These are phyloP conservation scores for Pestalotiopsis sp. DNA, from an alignment of 2,329 filamentous ascomycete genomes.

Conservation along the genomic window DNA sequence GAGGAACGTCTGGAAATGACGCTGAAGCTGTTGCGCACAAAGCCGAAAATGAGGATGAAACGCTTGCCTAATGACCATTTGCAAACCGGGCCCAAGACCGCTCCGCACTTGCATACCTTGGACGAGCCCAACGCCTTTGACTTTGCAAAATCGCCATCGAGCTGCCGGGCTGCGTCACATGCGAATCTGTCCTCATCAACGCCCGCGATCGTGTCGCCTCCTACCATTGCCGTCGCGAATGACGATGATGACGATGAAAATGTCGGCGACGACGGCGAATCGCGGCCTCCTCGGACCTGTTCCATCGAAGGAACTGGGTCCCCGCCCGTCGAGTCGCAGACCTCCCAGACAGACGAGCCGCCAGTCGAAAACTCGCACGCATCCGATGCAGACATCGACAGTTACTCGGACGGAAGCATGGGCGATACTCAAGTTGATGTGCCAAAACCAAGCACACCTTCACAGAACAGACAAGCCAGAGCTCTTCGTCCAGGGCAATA, in stretches of 20 bases:
- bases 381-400: constrained; percentile 31
- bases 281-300: constrained; percentile 11
- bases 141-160: constrained; percentile 34
- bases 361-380: constrained; percentile 26
- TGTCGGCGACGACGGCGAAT: constrained; percentile 17
- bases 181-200: not conserved
- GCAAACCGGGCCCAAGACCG: constrained; percentile 28
- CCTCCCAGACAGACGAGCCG: constrained; percentile 16
- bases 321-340: constrained; percentile 19
- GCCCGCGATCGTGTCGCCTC: constrained; percentile 12
- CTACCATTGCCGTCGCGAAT: constrained; percentile 5
- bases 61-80: constrained; percentile 39
- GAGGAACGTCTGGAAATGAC: constrained; percentile 45
- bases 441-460: not conserved
- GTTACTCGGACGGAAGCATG: constrained; percentile 22
- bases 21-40: constrained; percentile 28
- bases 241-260: constrained; percentile 13
- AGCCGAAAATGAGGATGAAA: constrained; percentile 42
- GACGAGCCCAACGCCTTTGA: constrained; percentile 34
- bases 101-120: constrained; percentile 23
- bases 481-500: not conserved
- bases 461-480: not conserved
- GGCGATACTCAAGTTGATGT: not conserved
- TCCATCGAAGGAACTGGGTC: not conserved
- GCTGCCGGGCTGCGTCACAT: not conserved